phyloP scores from a whole-genome alignment of 1,284 basidiomycete species.

The Ganoderma leucocontextum region DNA sequence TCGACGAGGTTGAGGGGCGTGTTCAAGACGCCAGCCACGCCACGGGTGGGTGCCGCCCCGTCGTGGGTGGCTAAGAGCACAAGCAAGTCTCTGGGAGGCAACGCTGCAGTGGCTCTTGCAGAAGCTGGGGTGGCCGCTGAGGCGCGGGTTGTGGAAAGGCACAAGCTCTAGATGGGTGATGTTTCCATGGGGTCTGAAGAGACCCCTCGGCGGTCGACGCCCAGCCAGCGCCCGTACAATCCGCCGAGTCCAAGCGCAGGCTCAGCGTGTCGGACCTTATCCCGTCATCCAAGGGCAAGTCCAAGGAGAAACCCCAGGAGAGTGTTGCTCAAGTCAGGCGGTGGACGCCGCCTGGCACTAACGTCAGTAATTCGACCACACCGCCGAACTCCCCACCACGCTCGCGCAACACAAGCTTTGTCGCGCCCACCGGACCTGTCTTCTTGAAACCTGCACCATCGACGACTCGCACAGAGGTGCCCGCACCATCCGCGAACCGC shows the following conservation, averaged over 20 bases:
- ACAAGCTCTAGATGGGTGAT: constrained; percentile 49
- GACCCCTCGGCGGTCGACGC: constrained; percentile 13
- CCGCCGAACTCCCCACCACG: constrained; percentile 60
- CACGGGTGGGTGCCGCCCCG: too few relatives aligned
- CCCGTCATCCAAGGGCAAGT: constrained; percentile 24
- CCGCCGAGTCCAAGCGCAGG: constrained; percentile 45
- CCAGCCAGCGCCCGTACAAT: neutral
- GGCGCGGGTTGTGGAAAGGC: constrained; percentile 69
- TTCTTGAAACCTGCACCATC: constrained; percentile 60
- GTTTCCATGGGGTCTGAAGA: constrained; percentile 20
- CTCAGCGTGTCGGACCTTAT: constrained; percentile 65
- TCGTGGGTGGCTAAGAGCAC: constrained; percentile 65
- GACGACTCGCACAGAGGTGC: constrained; percentile 16
- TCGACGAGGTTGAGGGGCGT: too few relatives aligned
- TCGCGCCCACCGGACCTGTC: constrained; percentile 52
- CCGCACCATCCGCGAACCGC: constrained; percentile 23
- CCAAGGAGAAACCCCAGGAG: constrained; percentile 14
- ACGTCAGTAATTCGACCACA: constrained; percentile 60
- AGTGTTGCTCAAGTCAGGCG: neutral
- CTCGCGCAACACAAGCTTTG: constrained; percentile 42
- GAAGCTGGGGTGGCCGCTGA: constrained; percentile 77
- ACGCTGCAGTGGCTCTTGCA: constrained; percentile 67
- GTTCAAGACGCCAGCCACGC: too few relatives aligned
- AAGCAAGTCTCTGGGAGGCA: constrained; percentile 69
- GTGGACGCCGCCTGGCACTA: constrained; percentile 23